Base-by-base conservation (phyloP, 2,329 filamentous ascomycete genomes). In the Diaporthe destruens region DNA sequence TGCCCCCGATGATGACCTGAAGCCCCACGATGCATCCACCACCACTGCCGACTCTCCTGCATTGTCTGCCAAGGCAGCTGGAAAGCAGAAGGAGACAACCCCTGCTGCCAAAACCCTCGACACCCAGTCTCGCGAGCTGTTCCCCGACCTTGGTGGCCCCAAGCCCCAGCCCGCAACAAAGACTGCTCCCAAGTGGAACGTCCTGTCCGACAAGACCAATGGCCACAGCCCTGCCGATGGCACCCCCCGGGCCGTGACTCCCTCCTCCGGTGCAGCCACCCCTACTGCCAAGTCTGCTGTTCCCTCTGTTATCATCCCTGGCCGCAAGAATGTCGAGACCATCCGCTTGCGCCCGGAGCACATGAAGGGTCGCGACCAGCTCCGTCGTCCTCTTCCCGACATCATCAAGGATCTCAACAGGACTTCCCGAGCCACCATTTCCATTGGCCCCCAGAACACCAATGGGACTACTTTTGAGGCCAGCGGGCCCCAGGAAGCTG, bases 351-450 rank as follows among this genome's bases (percentile, higher is more conserved):
- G 92, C 70, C 90, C 93, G 11, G 89, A 91, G 57, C 92, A 96
- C 80, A 89, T 98, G 80, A 88, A 94, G 59, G 92, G 94, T 23
- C 90, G 92, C 55, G 86, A 85, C 73, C 91, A 97, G 81, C 86
- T 98, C 79, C 97, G 93, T 87, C 94, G 94, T 77, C 94, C 96
- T 9, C 87, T 98, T 67, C 86, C 90, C 42, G 96, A 98, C 76
- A 92, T 96, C 76, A 86, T 98, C 79, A 93, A 94, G 80, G 95
- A 98, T 76, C 94, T 98, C 84, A 98, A 97, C 84, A 94, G 93
- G 83, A 94, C 93, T 80, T 97, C 94, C 74, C 95, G 96, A 80
- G 95, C 95, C 72, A 94, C 91, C 77, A 90, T 99, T 76, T 92
- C 93, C 77, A 92, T 95, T 87, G 90, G 90, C 72, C 89, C 90